Conservation (phyloP, 192 early-diverging fungal genomes). For the Polychytrium aggregatum region DNA sequence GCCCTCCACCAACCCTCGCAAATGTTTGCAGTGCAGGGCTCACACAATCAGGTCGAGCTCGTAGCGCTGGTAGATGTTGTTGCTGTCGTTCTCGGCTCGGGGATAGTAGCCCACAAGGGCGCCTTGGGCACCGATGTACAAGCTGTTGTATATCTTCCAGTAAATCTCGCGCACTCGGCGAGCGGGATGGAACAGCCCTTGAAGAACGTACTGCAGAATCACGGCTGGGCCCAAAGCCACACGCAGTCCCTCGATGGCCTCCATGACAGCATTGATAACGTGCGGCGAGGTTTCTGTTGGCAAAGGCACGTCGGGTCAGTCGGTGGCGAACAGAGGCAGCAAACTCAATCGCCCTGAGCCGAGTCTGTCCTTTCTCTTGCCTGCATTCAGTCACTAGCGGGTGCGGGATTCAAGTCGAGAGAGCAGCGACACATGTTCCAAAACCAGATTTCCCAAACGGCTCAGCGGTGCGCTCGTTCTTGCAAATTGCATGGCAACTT, state of each 20-base stretch:
- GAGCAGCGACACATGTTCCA: no score
- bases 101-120: slow-evolving; percentile 88
- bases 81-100: slow-evolving; percentile 66
- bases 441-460: no score
- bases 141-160: slow-evolving; percentile 96
- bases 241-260: slow-evolving; percentile 88
- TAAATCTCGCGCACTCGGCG: slow-evolving; percentile 91
- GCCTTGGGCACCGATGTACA: slow-evolving; percentile 87
- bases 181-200: slow-evolving; percentile 97
- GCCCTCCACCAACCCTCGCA: no score
- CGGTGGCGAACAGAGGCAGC: not conserved
- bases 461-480: no score
- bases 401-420: no score
- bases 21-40: no score
- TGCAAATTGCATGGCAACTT: no score
- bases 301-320: slow-evolving; percentile 11
- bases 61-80: slow-evolving; percentile 67
- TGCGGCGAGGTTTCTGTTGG: slow-evolving; percentile 54
- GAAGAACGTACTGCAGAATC: slow-evolving; percentile 76
- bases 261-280: slow-evolving; percentile 95
- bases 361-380: no score
- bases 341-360: no score
- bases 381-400: no score
- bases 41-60: slow-evolving; percentile 59
- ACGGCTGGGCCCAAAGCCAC: slow-evolving; percentile 79